Conservation (phyloP, 306 rosid genomes). For the Corylus americana region DNA sequence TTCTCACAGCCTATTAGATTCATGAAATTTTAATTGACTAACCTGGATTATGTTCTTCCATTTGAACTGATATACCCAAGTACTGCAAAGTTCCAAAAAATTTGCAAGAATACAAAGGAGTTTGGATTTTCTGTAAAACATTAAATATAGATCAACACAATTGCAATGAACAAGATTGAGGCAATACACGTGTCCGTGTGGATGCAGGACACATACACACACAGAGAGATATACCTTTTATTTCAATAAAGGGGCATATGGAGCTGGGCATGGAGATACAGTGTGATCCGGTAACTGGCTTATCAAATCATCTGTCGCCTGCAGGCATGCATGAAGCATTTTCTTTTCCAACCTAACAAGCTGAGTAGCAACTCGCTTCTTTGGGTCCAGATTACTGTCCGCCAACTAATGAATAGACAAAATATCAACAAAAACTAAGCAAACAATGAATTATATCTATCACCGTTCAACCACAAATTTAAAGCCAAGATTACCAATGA, state of each 20-base stretch:
- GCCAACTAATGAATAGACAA: constrained; percentile 54
- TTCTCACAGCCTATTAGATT: constrained; percentile 1
- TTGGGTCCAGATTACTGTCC: constrained; percentile 69
- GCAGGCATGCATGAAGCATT: constrained; percentile 87
- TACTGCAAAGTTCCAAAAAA: constrained; percentile 20
- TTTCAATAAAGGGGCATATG: constrained; percentile 75
- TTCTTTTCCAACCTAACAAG: constrained; percentile 80
- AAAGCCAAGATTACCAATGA: constrained; percentile 53
- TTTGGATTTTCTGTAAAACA: constrained; percentile 19
- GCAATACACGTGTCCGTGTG: neutral
- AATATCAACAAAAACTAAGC: constrained; percentile 24
- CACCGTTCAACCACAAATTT: constrained; percentile 7
- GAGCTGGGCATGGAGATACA: constrained; percentile 87
- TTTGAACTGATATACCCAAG: constrained; percentile 27
- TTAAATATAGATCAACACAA: constrained; percentile 18
- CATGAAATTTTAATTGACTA: constrained; percentile 23
- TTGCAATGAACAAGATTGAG: neutral
- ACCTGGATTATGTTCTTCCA: constrained; percentile 32
- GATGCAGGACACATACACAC: neutral
- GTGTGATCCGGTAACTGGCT: constrained; percentile 74
- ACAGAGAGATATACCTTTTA: constrained; percentile 45
- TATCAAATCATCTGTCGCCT: constrained; percentile 58
- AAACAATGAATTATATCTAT: neutral
- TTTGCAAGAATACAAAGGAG: neutral
- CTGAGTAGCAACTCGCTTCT: constrained; percentile 83